Percentiles rank a stretch among this genome's conserved stretches.
phyloP scores from a whole-genome alignment of 1,139 yeast genomes.

The Kurtzmaniella quercitrusa region DNA sequence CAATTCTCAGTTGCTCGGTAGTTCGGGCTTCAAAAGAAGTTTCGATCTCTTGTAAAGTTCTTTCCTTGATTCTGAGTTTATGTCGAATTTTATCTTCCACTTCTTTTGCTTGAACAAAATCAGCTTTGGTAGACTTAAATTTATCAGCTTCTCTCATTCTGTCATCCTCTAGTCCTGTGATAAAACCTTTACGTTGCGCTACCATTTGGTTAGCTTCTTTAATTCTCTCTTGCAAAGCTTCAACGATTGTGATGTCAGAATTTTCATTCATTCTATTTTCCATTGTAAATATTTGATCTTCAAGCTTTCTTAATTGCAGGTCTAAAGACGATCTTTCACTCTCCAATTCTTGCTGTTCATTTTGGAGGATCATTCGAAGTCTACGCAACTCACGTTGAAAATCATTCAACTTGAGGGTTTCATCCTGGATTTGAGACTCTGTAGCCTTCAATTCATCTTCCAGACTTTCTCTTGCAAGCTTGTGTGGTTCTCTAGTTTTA shows the following conservation, averaged over 20 bases:
- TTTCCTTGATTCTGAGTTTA: constrained; percentile 10
- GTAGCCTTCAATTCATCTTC: constrained; percentile 16
- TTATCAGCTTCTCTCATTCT: constrained; percentile 13
- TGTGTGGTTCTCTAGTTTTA: constrained; percentile 22
- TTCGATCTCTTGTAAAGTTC: constrained; percentile 8
- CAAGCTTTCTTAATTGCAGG: constrained; percentile 15
- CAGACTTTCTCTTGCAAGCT: constrained; percentile 23
- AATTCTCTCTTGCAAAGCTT: constrained; percentile 26
- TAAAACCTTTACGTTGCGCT: constrained; percentile 22
- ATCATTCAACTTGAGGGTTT: constrained; percentile 12
- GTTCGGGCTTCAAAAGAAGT: constrained; percentile 5
- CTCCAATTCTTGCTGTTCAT: constrained; percentile 11
- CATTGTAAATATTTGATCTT: constrained; percentile 16
- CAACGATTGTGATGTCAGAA: constrained; percentile 31
- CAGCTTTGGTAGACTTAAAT: constrained; percentile 6
- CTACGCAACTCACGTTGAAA: constrained; percentile 16
- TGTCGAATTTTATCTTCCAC: constrained; percentile 7
- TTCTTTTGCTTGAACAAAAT: constrained; percentile 6
- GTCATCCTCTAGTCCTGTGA: constrained; percentile 25
- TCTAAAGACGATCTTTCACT: constrained; percentile 12
- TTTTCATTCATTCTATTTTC: constrained; percentile 31
- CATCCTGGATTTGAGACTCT: constrained; percentile 15
- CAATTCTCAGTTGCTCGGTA: constrained; percentile 11
- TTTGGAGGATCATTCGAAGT: constrained; percentile 12
- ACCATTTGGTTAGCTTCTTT: constrained; percentile 26